These are phyloP conservation scores for Tagetes erecta DNA, from an alignment of 129 eudicot genomes.

Conservation along the genomic window DNA sequence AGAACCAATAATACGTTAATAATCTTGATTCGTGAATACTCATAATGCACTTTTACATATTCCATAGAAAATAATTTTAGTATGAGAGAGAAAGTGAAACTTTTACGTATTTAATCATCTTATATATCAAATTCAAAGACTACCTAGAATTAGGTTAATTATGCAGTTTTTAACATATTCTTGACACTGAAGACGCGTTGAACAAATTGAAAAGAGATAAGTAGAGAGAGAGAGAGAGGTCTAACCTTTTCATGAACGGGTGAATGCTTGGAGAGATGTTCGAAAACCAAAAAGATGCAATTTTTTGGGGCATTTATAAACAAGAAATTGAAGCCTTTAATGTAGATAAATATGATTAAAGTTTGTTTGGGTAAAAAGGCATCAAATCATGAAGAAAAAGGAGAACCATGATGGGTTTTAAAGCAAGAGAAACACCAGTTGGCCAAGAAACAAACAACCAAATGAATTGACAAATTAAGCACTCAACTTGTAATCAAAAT, in stretches of 20 bases:
- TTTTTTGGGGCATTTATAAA: conserved; percentile 28
- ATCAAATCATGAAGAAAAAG: conserved; percentile 39
- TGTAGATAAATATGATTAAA: conserved; percentile 17
- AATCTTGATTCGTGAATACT: background rate
- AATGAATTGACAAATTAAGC: conserved; percentile 42
- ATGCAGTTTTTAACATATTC: too few species aligned
- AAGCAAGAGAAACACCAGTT: conserved; percentile 36
- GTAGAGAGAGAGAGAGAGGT: conserved; percentile 11
- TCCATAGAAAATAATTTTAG: too few species aligned
- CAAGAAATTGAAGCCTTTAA: conserved; percentile 24
- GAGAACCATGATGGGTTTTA: conserved; percentile 35
- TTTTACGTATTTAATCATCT: too few species aligned
- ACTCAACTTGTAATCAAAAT: conserved; percentile 25
- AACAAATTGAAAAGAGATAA: background rate
- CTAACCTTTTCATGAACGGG: conserved; percentile 34
- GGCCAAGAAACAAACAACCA: conserved; percentile 38
- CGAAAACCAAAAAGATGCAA: conserved; percentile 40
- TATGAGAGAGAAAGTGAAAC: too few species aligned
- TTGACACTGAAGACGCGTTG: background rate
- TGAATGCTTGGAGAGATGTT: conserved; percentile 29
- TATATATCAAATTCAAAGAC: too few species aligned
- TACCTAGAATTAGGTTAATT: too few species aligned
- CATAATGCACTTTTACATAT: too few species aligned
- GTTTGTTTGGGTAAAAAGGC: conserved; percentile 31
- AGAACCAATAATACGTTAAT: background rate